Evolutionary conservation across 352 stramenopile genomes (phyloP).

Genomic region (Aphanomyces stellatus): DNA sequence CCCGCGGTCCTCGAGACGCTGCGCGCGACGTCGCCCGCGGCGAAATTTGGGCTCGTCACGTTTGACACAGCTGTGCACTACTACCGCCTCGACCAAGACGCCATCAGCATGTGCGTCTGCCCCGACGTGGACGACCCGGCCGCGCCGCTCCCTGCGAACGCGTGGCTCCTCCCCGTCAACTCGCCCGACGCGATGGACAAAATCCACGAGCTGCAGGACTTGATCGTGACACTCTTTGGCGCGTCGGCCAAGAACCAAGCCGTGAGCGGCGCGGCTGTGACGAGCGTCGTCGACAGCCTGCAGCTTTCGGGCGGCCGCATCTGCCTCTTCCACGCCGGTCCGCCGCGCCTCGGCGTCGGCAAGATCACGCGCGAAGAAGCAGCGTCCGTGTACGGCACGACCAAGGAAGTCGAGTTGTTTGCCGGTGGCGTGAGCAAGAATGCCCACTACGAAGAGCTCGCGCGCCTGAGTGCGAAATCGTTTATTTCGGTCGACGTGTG

Average conservation of each 20-base stretch:
- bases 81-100: slow-evolving; percentile 67
- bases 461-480: slow-evolving; percentile 53
- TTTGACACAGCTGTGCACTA: slow-evolving; percentile 81
- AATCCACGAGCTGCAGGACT: slow-evolving; percentile 51
- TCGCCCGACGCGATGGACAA: slow-evolving; percentile 60
- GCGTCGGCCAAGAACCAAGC: slow-evolving; percentile 66
- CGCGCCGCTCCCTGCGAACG: slow-evolving; percentile 57
- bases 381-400: slow-evolving; percentile 70
- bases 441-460: slow-evolving; percentile 59
- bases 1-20: slow-evolving; percentile 66
- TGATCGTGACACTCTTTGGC: slow-evolving; percentile 64
- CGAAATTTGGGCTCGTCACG: slow-evolving; percentile 84
- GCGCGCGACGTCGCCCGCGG: slow-evolving; percentile 59
- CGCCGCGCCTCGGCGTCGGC: slow-evolving; percentile 63
- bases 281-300: slow-evolving; percentile 69
- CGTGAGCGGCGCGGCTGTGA: slow-evolving; percentile 63
- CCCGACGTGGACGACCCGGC: slow-evolving; percentile 74
- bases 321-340: slow-evolving; percentile 64
- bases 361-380: slow-evolving; percentile 73
- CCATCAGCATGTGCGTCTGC: slow-evolving; percentile 67
- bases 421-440: slow-evolving; percentile 41
- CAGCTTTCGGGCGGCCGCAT: slow-evolving; percentile 47
- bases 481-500: slow-evolving; percentile 84
- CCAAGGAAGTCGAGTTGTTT: slow-evolving; percentile 80
- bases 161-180: slow-evolving; percentile 78